These are phyloP conservation scores for Stereum hirsutum DNA, from an alignment of 1,284 basidiomycete genomes.

Conservation along the genomic window DNA sequence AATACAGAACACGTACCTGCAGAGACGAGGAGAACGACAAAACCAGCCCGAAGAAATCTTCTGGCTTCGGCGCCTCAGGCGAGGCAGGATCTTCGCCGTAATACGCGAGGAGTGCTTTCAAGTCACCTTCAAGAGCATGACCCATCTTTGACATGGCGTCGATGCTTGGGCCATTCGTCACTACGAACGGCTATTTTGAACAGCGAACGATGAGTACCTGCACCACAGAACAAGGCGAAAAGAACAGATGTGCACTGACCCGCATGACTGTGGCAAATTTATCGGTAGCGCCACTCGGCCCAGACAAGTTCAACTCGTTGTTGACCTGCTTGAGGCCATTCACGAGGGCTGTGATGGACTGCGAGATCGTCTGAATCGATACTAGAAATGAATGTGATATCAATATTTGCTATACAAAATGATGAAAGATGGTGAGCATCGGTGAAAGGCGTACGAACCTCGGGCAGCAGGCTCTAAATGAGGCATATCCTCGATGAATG, in stretches of 20 bases:
- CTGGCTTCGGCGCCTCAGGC: slow-evolving; percentile 57
- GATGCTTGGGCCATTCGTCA: slow-evolving; percentile 39
- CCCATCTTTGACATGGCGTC: slow-evolving; percentile 60
- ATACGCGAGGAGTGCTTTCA: slow-evolving; percentile 52
- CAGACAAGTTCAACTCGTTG: slow-evolving; percentile 42
- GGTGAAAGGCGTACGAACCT: slow-evolving; percentile 30
- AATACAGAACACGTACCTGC: slow-evolving; percentile 34
- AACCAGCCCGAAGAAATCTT: slow-evolving; percentile 73
- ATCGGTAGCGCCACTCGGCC: slow-evolving; percentile 35
- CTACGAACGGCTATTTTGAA: slow-evolving; percentile 45
- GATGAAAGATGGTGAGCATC: background rate
- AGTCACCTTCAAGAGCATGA: slow-evolving; percentile 43
- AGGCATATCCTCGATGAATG: slow-evolving; percentile 77
- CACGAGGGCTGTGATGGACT: slow-evolving; percentile 50
- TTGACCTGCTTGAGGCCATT: slow-evolving; percentile 50
- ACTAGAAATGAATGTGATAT: slow-evolving; percentile 32
- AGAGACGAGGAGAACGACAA: slow-evolving; percentile 66
- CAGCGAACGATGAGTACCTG: background rate
- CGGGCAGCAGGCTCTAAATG: slow-evolving; percentile 78
- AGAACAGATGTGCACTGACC: slow-evolving; percentile 24
- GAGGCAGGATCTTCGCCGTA: slow-evolving; percentile 65
- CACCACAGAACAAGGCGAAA: background rate
- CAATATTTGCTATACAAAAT: background rate
- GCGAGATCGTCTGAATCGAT: slow-evolving; percentile 53
- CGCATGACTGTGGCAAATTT: slow-evolving; percentile 61